Conservation (phyloP, 495 filamentous ascomycete genomes). For the Aspergillus incahuasiensis region DNA sequence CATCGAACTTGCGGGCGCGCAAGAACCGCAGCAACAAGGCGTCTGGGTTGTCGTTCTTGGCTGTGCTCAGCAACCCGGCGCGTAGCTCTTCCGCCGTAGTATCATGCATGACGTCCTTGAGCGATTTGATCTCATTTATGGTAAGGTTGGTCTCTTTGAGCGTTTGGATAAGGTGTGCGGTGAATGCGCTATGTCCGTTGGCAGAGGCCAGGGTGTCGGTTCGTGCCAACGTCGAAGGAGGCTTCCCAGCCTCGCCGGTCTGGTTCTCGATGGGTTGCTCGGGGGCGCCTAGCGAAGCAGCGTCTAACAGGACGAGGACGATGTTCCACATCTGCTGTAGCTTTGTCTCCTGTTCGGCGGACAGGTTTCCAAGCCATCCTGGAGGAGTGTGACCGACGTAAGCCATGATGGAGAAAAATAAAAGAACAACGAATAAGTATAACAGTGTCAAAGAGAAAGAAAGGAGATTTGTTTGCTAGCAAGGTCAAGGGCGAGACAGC, state of each 20-base stretch:
- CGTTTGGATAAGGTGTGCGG: conserved; percentile 14
- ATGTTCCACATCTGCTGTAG: conserved; percentile 76
- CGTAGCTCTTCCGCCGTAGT: conserved; percentile 67
- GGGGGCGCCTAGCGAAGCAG: conserved; percentile 12
- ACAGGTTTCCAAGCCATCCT: conserved; percentile 80
- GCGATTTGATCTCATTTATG: conserved; percentile 24
- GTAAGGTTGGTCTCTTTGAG: conserved; percentile 25
- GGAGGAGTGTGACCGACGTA: conserved; percentile 32
- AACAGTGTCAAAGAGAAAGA: not conserved
- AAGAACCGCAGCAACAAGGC: conserved; percentile 84
- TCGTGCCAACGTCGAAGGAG: conserved; percentile 14
- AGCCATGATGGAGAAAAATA: conserved; percentile 7
- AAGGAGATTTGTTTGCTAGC: not conserved
- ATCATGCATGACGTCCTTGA: conserved; percentile 26
- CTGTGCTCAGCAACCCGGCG: conserved; percentile 73
- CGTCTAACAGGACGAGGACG: conserved; percentile 68
- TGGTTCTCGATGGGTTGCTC: conserved; percentile 15
- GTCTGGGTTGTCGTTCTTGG: conserved; percentile 91
- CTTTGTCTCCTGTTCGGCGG: conserved; percentile 75
- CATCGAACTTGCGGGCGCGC: conserved; percentile 90
- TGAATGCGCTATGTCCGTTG: conserved; percentile 15
- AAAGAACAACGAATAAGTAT: not conserved
- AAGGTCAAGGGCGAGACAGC: not conserved
- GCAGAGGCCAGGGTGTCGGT: conserved; percentile 26
- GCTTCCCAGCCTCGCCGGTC: conserved; percentile 2